Percentiles rank a stretch among this genome's conserved stretches.
Conservation (phyloP, 2,329 filamentous ascomycete species). For the Clarireedia hainanense region DNA sequence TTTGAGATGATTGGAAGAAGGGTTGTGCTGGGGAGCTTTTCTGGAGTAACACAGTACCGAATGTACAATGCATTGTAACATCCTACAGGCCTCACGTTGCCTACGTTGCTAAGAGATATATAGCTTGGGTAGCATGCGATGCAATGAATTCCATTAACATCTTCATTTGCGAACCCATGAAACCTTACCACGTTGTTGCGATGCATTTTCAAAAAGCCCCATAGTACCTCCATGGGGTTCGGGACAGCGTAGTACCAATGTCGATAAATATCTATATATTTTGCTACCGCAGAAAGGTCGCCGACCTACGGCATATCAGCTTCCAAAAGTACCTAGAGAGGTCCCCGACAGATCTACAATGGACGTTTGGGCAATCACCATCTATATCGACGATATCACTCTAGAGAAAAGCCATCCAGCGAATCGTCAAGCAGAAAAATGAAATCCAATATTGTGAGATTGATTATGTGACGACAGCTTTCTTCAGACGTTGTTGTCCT, state of each 20-base stretch:
- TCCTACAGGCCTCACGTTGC: neutral
- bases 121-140: neutral
- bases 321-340: neutral
- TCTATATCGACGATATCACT: neutral
- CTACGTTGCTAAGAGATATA: neutral
- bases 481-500: too few relatives aligned
- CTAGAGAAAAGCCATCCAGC: neutral
- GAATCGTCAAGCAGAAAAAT: neutral
- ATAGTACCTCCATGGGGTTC: neutral
- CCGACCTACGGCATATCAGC: conserved; percentile 2
- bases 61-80: neutral
- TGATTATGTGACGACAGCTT: too few relatives aligned
- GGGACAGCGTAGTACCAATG: conserved; percentile 1
- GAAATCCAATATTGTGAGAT: neutral
- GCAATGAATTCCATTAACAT: neutral
- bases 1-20: neutral
- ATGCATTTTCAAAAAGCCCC: neutral
- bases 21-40: neutral
- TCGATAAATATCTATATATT: neutral
- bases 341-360: conserved; percentile 3
- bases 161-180: neutral
- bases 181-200: neutral
- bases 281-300: conserved; percentile 2
- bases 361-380: neutral
- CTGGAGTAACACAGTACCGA: neutral